Conservation (phyloP, 352 stramenopile species). For the Phytophthora sp. region DNA sequence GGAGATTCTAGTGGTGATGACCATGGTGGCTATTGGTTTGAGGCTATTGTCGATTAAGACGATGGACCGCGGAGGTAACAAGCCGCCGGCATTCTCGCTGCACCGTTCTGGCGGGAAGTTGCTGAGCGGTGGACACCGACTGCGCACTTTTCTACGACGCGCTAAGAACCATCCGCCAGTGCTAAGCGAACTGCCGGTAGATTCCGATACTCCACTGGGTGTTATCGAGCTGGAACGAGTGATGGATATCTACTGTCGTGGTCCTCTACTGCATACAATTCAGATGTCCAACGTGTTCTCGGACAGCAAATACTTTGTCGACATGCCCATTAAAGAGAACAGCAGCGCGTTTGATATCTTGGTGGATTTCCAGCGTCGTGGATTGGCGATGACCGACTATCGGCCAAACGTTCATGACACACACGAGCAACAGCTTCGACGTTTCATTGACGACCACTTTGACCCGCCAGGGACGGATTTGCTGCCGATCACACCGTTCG, state of each 20-base stretch:
- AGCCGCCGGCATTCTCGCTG: slow-evolving; percentile 28
- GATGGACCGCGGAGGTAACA: slow-evolving; percentile 9
- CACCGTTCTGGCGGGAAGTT: slow-evolving; percentile 38
- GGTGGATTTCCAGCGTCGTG: slow-evolving; percentile 66
- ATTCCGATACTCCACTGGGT: slow-evolving; percentile 29
- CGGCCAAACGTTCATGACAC: slow-evolving; percentile 21
- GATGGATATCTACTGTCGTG: slow-evolving; percentile 82
- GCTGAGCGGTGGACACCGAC: slow-evolving; percentile 30
- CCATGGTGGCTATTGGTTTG: slow-evolving; percentile 22
- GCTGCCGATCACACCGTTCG: slow-evolving; percentile 66
- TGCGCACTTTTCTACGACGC: slow-evolving; percentile 34
- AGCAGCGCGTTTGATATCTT: slow-evolving; percentile 74
- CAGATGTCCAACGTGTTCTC: slow-evolving; percentile 81
- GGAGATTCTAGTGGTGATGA: slow-evolving; percentile 35
- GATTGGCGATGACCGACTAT: slow-evolving; percentile 65
- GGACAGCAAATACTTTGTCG: slow-evolving; percentile 94
- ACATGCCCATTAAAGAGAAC: slow-evolving; percentile 91
- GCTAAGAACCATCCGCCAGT: slow-evolving; percentile 33
- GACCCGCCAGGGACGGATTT: slow-evolving; percentile 80
- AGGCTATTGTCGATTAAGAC: slow-evolving; percentile 27
- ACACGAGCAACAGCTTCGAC: slow-evolving; percentile 52
- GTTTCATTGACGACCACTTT: slow-evolving; percentile 87
- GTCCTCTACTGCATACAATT: slow-evolving; percentile 68
- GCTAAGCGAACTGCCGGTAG: slow-evolving; percentile 16
- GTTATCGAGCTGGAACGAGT: slow-evolving; percentile 54